Evolutionary conservation across 257 asterid species (phyloP), one percentile per base, ranked within the genome.

Genomic region (Parsonsia alboflavescens): DNA sequence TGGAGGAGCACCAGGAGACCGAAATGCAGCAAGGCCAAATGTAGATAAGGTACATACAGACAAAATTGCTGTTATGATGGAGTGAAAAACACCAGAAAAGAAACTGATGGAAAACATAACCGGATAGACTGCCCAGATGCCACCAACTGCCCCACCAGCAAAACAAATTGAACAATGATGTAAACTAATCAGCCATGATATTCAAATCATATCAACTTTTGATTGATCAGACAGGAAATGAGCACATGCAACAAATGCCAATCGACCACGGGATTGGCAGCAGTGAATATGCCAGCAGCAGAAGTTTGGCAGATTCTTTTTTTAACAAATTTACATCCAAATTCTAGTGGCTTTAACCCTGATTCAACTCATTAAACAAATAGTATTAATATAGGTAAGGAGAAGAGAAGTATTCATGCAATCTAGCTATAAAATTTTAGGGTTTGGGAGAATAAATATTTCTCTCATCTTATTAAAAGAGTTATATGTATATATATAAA

Each of bases 121-220:
- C 16, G 97, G 98, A 83, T 76, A 86, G 66, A 89, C 79, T 58
- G 95, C 97, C 98, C 98, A 94, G 73, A 91, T 50, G 72, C 96
- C 93, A 50, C 88, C 94, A 85, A 97, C 97, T 94, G 96, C 75
- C 80, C 78, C 76, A 77, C 52, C 73, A 69, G 59, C n/a, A 46
- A 65, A 68, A 79, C 45, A 75, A n/a, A 50, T 41, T 67, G 53
- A 57, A 45, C 5, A 26, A 26, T 54, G 41, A 70, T 56, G 50
- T 22, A n/a, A 45, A 58, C 52, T 57, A 21, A 65, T 39, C 42
- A 39, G 13, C 50, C 7, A 39, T 7, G 49, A 21, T 39, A 65
- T 10, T 65, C 28, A 39, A 56, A 46, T 28, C 12, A 68, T 56
- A 75, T 39, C 49, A 1, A 17, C 24, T 52, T 63, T 49, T 7